These are phyloP conservation scores for Pascua guehoae DNA, from an alignment of 1,284 basidiomycete genomes.

Conservation along the genomic window DNA sequence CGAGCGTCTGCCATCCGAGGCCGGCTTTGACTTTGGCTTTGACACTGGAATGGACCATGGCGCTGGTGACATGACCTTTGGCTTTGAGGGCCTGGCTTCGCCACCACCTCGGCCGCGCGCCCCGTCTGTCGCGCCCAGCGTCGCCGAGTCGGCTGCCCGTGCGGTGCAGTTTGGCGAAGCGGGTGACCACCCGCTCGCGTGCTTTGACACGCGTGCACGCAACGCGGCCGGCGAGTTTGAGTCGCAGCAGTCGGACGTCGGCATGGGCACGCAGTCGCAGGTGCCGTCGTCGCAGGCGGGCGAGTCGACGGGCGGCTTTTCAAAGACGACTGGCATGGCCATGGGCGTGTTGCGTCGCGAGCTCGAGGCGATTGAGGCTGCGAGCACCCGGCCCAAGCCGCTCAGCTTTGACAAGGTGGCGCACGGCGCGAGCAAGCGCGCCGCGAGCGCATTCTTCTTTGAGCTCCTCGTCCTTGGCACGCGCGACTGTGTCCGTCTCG, in stretches of 20 bases:
- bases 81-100: conserved; percentile 1
- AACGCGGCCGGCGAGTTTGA: conserved; percentile 7
- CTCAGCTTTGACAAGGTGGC: conserved; percentile 64
- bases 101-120: conserved; percentile 15
- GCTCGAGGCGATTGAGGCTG: conserved; percentile 54
- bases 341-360: conserved; percentile 75
- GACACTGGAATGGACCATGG: conserved; percentile 11
- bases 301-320: conserved; percentile 58
- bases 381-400: conserved; percentile 54
- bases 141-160: conserved; percentile 53
- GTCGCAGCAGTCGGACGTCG: neutral
- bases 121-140: conserved; percentile 33
- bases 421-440: conserved; percentile 67
- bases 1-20: conserved; percentile 16
- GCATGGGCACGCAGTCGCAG: neutral
- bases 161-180: conserved; percentile 12
- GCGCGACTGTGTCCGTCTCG: conserved; percentile 77
- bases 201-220: conserved; percentile 65
- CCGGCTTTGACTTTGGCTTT: conserved; percentile 18
- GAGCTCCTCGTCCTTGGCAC: conserved; percentile 92
- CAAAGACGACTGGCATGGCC: conserved; percentile 87
- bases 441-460: conserved; percentile 95
- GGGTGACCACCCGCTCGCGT: conserved; percentile 68
- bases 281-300: neutral
- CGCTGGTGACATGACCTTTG: conserved; percentile 17